Evolutionary conservation across 495 filamentous ascomycete genomes (phyloP).

Genomic region (Echria macrotheca): DNA sequence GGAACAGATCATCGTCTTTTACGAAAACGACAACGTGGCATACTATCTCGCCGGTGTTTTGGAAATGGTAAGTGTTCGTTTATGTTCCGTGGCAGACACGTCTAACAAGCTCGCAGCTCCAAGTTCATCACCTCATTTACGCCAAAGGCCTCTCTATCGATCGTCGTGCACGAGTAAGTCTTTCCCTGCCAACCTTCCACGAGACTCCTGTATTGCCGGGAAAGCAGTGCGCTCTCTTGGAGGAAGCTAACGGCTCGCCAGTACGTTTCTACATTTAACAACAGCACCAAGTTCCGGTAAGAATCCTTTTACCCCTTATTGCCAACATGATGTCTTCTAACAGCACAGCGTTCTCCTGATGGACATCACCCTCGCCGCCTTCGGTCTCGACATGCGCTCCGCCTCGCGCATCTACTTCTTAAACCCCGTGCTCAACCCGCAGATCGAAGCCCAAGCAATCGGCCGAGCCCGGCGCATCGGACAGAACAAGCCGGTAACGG

Average conservation of each 20-base stretch:
- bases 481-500: conserved; percentile 71
- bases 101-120: conserved; percentile 35
- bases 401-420: conserved; percentile 89
- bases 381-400: conserved; percentile 74
- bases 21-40: conserved; percentile 79
- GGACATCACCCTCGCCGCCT: conserved; percentile 82
- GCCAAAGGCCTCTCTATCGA: conserved; percentile 58
- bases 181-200: too few relatives aligned
- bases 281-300: conserved; percentile 48
- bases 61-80: conserved; percentile 48
- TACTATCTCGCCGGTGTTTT: conserved; percentile 78
- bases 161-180: too few relatives aligned
- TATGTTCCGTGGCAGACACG: background rate
- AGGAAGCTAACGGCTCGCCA: conserved; percentile 55
- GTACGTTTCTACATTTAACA: conserved; percentile 74
- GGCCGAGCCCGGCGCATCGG: conserved; percentile 87
- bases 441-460: conserved; percentile 85
- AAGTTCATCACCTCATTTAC: conserved; percentile 79
- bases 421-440: conserved; percentile 80
- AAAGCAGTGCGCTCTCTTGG: too few relatives aligned
- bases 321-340: background rate
- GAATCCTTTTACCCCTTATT: background rate
- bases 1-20: conserved; percentile 91
- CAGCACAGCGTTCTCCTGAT: conserved; percentile 72
- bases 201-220: too few relatives aligned